phyloP scores from a whole-genome alignment of 306 rosid genomes.

The Mucuna pruriens region DNA sequence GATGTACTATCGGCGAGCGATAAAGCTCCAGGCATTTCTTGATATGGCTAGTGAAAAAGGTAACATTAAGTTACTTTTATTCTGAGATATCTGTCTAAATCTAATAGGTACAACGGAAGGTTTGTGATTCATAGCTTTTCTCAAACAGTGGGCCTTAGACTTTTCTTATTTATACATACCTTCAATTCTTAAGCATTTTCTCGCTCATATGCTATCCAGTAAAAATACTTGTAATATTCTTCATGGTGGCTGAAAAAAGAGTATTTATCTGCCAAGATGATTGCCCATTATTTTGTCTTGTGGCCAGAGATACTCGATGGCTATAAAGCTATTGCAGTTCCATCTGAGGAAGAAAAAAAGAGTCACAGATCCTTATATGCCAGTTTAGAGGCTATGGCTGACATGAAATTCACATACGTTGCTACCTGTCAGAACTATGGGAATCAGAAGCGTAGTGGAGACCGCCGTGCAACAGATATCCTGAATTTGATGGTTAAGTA shows the following conservation, averaged over 20 bases:
- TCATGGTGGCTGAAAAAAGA: conserved; percentile 9
- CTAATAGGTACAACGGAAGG: neutral
- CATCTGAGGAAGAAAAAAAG: conserved; percentile 77
- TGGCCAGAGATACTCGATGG: conserved; percentile 86
- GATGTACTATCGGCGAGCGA: conserved; percentile 95
- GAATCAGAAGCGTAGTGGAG: conserved; percentile 93
- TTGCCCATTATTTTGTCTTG: conserved; percentile 16
- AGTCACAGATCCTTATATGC: conserved; percentile 88
- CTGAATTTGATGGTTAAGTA: conserved; percentile 98
- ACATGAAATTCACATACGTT: conserved; percentile 92
- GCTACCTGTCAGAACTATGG: conserved; percentile 99
- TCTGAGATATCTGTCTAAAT: conserved; percentile 25
- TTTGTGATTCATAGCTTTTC: conserved; percentile 31
- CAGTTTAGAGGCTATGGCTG: conserved; percentile 93
- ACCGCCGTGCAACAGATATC: conserved; percentile 97
- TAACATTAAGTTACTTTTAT: conserved; percentile 43
- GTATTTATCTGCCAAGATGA: conserved; percentile 34
- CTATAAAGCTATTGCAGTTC: conserved; percentile 86
- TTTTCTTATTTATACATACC: conserved; percentile 16
- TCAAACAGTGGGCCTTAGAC: conserved; percentile 13
- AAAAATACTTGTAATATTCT: conserved; percentile 26
- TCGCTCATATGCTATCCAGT: neutral
- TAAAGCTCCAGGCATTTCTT: conserved; percentile 98
- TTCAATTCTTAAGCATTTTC: conserved; percentile 17
- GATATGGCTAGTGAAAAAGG: conserved; percentile 92